phyloP scores from a whole-genome alignment of 257 asterid species.

The Euphrasia confusa region DNA sequence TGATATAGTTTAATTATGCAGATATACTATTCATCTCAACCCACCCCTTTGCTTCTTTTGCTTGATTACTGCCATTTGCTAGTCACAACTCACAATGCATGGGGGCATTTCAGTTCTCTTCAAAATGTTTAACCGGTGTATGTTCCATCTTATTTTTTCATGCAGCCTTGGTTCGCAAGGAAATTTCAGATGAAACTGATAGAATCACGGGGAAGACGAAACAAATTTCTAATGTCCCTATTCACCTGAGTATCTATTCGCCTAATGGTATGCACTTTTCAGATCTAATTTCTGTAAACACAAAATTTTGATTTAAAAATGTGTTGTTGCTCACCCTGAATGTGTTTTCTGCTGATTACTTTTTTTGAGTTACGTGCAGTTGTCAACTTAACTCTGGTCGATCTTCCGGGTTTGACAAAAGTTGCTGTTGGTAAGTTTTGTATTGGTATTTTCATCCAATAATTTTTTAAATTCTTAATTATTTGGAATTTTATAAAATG shows the following conservation, averaged over 20 bases:
- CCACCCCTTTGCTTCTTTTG: too few species aligned
- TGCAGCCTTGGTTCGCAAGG: slow-evolving; percentile 2
- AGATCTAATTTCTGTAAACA: neutral
- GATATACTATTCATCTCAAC: too few species aligned
- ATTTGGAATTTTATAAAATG: neutral
- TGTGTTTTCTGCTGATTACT: neutral
- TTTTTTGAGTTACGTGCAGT: slow-evolving; percentile 40
- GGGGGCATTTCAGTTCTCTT: neutral
- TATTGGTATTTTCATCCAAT: neutral
- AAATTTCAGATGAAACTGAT: neutral
- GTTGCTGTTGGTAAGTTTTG: slow-evolving; percentile 18
- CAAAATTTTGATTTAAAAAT: neutral
- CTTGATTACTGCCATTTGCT: too few species aligned
- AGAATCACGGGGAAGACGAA: neutral
- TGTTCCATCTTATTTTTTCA: neutral
- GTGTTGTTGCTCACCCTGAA: neutral
- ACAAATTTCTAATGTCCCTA: neutral
- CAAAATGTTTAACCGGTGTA: neutral
- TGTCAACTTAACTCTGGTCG: slow-evolving; percentile 85
- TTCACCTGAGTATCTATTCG: neutral
- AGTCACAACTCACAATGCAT: too few species aligned
- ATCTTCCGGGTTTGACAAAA: slow-evolving; percentile 94
- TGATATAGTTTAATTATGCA: too few species aligned
- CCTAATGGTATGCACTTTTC: neutral
- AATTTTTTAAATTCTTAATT: neutral